Conservation (phyloP, 352 stramenopile genomes). For the Peronospora tabacina region DNA sequence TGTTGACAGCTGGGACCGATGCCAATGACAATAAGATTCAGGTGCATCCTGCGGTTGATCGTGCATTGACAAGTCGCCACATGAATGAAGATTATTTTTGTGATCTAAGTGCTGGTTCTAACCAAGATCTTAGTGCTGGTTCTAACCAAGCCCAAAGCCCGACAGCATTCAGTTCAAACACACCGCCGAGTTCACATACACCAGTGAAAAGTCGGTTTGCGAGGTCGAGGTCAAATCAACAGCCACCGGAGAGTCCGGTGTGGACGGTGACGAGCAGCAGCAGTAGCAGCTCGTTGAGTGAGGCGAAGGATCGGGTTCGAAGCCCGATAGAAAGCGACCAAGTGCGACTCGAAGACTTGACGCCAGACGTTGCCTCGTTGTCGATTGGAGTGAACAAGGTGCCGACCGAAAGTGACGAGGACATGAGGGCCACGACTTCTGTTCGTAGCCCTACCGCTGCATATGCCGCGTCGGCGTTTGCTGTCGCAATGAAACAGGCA, state of each 20-base stretch:
- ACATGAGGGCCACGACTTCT: slow-evolving; percentile 17
- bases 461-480: slow-evolving; percentile 56
- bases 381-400: slow-evolving; percentile 14
- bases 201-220: slow-evolving; percentile 14
- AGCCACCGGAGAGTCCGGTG: slow-evolving; percentile 24
- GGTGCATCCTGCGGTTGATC: slow-evolving; percentile 30
- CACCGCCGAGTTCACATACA: slow-evolving; percentile 11
- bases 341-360: slow-evolving; percentile 30
- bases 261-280: slow-evolving; percentile 32
- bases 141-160: slow-evolving; percentile 18
- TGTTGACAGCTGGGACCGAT: slow-evolving; percentile 20
- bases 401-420: slow-evolving; percentile 18
- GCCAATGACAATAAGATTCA: slow-evolving; percentile 18
- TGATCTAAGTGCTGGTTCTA: slow-evolving; percentile 4
- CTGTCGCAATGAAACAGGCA: slow-evolving; percentile 71
- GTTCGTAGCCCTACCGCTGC: slow-evolving; percentile 35
- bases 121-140: slow-evolving; percentile 8
- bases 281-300: slow-evolving; percentile 26
- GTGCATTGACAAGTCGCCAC: slow-evolving; percentile 44
- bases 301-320: slow-evolving; percentile 25
- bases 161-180: slow-evolving; percentile 14
- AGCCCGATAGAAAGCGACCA: slow-evolving; percentile 17
- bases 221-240: slow-evolving; percentile 11
- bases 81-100: slow-evolving; percentile 20
- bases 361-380: slow-evolving; percentile 23